A percentile compares a stretch with the other conserved stretches of the same genome.
Evolutionary conservation across 2,329 filamentous ascomycete genomes (phyloP).

Genomic region (Fulvia fulva): DNA sequence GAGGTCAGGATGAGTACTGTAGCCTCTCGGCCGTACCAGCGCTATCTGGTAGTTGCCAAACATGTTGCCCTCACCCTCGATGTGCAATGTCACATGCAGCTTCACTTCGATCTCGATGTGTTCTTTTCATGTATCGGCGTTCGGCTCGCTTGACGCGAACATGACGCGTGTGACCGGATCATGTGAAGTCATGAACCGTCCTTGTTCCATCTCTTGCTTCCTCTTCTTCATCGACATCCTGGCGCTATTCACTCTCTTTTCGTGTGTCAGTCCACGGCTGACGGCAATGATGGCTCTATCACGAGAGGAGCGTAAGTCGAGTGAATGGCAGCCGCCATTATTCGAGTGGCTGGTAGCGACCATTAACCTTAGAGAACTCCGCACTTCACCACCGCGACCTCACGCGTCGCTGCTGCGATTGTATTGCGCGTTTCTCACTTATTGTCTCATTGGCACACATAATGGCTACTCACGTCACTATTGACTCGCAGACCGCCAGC

Average conservation of each 20-base stretch:
- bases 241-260: background rate
- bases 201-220: background rate
- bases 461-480: background rate
- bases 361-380: background rate
- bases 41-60: too few relatives aligned
- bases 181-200: background rate
- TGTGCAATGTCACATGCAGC: too few relatives aligned
- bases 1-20: too few relatives aligned
- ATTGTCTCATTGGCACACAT: background rate
- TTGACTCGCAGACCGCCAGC: background rate
- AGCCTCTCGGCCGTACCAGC: too few relatives aligned
- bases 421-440: background rate
- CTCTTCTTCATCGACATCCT: background rate
- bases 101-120: too few relatives aligned
- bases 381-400: background rate
- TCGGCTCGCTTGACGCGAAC: background rate
- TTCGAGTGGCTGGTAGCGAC: background rate
- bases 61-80: too few relatives aligned
- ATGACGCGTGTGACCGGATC: background rate
- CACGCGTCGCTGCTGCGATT: background rate
- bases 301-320: background rate
- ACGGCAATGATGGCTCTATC: background rate
- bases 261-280: too few relatives aligned
- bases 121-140: too few relatives aligned
- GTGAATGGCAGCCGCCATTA: background rate